phyloP scores from a whole-genome alignment of 2,329 filamentous ascomycete genomes.

The Verticillium dahliae region DNA sequence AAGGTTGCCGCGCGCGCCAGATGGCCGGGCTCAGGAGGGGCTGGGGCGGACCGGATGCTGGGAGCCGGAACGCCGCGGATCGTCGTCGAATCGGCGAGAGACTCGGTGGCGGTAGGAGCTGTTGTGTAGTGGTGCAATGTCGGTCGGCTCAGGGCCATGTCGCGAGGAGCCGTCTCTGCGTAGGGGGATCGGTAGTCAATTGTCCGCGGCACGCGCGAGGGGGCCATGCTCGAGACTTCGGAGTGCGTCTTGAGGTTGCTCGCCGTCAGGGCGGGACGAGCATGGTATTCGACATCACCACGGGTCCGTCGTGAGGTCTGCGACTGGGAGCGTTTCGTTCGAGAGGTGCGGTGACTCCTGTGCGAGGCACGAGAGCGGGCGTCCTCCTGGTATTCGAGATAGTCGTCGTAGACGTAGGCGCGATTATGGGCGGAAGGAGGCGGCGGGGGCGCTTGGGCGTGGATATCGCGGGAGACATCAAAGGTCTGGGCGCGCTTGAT shows the following conservation, averaged over 20 bases:
- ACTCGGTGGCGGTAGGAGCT: slow-evolving; percentile 18
- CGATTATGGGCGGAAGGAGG: slow-evolving; percentile 5
- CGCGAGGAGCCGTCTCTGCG: slow-evolving; percentile 36
- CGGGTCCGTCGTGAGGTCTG: slow-evolving; percentile 9
- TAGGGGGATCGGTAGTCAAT: slow-evolving; percentile 29
- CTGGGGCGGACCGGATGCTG: slow-evolving; percentile 8
- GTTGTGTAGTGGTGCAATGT: slow-evolving; percentile 10
- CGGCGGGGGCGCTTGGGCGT: slow-evolving; percentile 13
- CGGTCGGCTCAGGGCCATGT: slow-evolving; percentile 27
- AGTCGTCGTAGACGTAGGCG: slow-evolving; percentile 23
- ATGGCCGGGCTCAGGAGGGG: neutral
- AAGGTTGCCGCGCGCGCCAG: neutral
- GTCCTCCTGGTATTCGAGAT: slow-evolving; percentile 27
- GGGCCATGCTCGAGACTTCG: slow-evolving; percentile 42
- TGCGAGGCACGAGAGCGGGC: slow-evolving; percentile 29
- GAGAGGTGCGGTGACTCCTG: slow-evolving; percentile 31
- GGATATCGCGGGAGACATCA: slow-evolving; percentile 23
- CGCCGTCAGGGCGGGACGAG: slow-evolving; percentile 39
- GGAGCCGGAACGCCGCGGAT: slow-evolving; percentile 3
- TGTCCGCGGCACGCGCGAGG: slow-evolving; percentile 32
- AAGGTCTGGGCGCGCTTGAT: slow-evolving; percentile 57
- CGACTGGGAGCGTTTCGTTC: slow-evolving; percentile 22
- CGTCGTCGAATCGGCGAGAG: slow-evolving; percentile 4
- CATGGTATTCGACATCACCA: slow-evolving; percentile 7
- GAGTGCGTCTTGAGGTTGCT: slow-evolving; percentile 46